Base-by-base conservation (phyloP, 2,329 filamentous ascomycete species). In the Phyllosticta capitalensis region DNA sequence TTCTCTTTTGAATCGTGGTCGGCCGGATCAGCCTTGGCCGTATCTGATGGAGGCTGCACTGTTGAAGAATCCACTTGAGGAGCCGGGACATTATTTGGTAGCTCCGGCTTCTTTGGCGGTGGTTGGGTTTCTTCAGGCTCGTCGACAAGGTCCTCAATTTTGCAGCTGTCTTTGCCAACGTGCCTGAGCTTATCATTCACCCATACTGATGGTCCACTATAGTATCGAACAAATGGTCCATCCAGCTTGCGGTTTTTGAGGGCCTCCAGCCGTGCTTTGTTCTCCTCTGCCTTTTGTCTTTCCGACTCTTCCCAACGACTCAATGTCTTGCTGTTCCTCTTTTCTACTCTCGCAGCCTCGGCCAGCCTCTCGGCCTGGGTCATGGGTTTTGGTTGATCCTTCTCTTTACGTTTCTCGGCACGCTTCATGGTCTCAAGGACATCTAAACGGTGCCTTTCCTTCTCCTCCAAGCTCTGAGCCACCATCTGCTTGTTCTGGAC, bases 231-330 rank as follows among this genome's bases (percentile, higher is more conserved):
- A 10, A 96, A 90, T 0, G 94, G 90, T 0, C 94, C 94, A 58
- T 92, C 86, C 9, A 97, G 81, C 55, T 88, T 90, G 54, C 92
- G 84, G 70, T 91, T 90, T 67, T 95, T 89, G 65, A 97, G 78
- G 14, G 92, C 94, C 48, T 92, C 91, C 54, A 97, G 79, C 74
- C 88, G 92, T 49, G 86, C 88, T 64, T 85, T 83, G 62, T 92
- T 83, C 68, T 95, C 89, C 67, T 92, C 90, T 65, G 92, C 88
- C 61, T 92, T 85, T 70, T 88, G 85, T 74, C 90, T 91, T 75
- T 99, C 94, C 6, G 90, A 89, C 72, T 90, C 88, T 72, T 97
- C 92, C 92, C 92, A 97, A 59, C 90, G 82, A 69, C 92, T 96
- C 68, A 96, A 76, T 72, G 88, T 97, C 79, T 90, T 95, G 65